These are phyloP conservation scores for Irpex sp. DNA, from an alignment of 1,284 basidiomycete species.

Conservation along the genomic window DNA sequence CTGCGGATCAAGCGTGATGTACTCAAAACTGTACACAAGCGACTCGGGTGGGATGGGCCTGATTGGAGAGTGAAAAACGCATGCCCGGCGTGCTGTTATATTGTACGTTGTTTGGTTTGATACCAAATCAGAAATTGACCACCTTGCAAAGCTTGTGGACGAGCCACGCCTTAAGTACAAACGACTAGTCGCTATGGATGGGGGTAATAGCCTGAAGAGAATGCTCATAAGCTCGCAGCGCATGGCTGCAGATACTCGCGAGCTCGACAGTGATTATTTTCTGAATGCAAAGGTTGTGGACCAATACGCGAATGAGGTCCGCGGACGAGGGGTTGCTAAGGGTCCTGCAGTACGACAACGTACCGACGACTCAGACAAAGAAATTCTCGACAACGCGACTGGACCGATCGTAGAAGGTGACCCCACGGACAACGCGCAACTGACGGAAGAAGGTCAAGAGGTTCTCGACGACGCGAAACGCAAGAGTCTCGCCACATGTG, in stretches of 20 bases:
- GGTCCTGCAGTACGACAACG: background rate
- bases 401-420: constrained; percentile 7
- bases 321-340: background rate
- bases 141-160: constrained; percentile 21
- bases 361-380: background rate
- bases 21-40: constrained; percentile 12
- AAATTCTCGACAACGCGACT: constrained; percentile 1
- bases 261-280: constrained; percentile 20
- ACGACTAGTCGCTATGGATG: constrained; percentile 27
- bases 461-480: background rate
- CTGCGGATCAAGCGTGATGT: constrained; percentile 19
- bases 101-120: constrained; percentile 14
- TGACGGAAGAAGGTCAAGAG: background rate
- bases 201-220: constrained; percentile 33
- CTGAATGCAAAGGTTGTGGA: constrained; percentile 24
- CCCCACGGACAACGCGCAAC: constrained; percentile 7
- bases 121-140: too few species aligned
- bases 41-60: constrained; percentile 18
- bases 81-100: constrained; percentile 30
- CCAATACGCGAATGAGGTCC: constrained; percentile 29
- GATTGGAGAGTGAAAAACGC: constrained; percentile 27
- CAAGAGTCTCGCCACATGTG: constrained; percentile 16
- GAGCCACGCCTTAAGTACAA: constrained; percentile 20
- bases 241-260: constrained; percentile 14
- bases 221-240: constrained; percentile 12